Evolutionary conservation across 2,329 filamentous ascomycete species (phyloP), one percentile per base, ranked within the genome.

Genomic region (Calonectria fujianensis): DNA sequence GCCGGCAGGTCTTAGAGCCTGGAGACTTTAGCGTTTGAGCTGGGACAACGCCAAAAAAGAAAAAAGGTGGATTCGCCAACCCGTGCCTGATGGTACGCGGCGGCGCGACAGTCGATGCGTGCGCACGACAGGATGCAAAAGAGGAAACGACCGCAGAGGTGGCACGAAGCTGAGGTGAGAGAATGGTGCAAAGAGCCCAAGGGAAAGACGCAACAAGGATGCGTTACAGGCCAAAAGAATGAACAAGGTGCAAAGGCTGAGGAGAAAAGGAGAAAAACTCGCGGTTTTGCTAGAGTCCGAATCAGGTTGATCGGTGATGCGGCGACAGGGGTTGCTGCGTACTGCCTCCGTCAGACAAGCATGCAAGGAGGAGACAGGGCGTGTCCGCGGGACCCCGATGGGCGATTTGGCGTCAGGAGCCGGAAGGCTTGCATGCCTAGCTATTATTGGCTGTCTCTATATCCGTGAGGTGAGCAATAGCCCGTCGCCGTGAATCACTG

Each of bases 281-380:
- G n/a, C 24, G 24, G 39, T 3, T 32, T 35, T 57, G 52, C 31
- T 32, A 11, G 18, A 32, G 52, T 24, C 16, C 27, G 16, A 3
- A 24, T 63, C 35, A 41, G 35, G 14, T 63, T 63, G 57, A 29
- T 41, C 35, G 35, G n/a, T 63, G 57, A 61, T 37, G 13, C 27
- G 37, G 37, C 37, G 57, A 37, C 57, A 63, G 57, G 57, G 57
- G 57, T 63, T 63, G 57, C 35, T 32, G 37, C 35, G 35, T 39
- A 24, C 37, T 39, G 35, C 37, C 35, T 63, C 37, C 35, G 57
- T 63, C 39, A 24, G 51, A 54, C 51, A 54, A 11, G 51, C 51
- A 63, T 37, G 27, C 35, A 41, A 29, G 57, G 35, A 37, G 39
- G 20, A 48, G 45, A 13, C 45, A 24, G 45, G 45, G 45, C 13